Percentiles rank a stretch among this genome's conserved stretches.
These are phyloP conservation scores for Byssochlamys sp. DNA, from an alignment of 2,329 filamentous ascomycete species.

Conservation along the genomic window DNA sequence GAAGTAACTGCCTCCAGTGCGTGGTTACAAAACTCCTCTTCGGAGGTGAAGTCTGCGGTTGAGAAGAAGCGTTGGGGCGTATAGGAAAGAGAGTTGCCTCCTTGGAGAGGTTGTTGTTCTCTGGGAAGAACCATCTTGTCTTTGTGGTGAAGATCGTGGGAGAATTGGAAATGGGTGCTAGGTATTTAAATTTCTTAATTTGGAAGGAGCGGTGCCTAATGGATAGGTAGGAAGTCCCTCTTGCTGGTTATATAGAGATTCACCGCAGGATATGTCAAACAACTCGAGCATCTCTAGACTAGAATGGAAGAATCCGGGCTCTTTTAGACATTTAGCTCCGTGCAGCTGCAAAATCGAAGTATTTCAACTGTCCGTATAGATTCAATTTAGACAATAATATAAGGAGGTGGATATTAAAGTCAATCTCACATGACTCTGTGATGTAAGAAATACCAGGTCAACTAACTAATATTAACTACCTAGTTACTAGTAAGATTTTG, in stretches of 20 bases:
- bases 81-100: not conserved
- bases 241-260: not conserved
- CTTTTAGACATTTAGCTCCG: not conserved
- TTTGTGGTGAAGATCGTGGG: not conserved
- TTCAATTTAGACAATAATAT: not conserved
- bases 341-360: not conserved
- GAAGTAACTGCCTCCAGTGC: not conserved
- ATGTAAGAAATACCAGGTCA: not conserved
- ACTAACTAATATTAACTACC: no score
- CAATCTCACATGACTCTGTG: not conserved
- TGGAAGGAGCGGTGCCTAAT: no score
- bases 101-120: not conserved
- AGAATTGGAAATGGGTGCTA: not conserved
- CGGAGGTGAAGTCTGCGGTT: not conserved
- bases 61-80: not conserved
- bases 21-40: not conserved
- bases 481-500: not conserved
- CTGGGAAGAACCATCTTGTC: not conserved
- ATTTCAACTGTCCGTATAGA: not conserved
- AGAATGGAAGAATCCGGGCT: not conserved
- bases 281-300: not conserved
- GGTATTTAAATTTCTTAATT: not conserved
- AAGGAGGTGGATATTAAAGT: not conserved
- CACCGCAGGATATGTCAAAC: not conserved
- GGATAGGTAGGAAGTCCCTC: not conserved